These are phyloP conservation scores for Solanum hybrid DNA, from an alignment of 305 asterid genomes.

Conservation along the genomic window DNA sequence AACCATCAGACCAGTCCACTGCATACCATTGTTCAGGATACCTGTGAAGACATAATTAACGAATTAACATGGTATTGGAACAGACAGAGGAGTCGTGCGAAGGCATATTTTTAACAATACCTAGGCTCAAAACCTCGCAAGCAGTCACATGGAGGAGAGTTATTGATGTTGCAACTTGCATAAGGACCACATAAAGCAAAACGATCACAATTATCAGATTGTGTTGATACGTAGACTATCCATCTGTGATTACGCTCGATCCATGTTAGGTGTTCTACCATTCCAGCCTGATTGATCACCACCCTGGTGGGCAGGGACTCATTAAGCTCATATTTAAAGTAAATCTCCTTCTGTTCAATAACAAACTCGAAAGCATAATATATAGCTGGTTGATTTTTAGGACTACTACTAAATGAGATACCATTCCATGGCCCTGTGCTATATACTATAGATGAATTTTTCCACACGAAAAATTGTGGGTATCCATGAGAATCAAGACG, in stretches of 20 bases:
- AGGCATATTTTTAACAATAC: neutral
- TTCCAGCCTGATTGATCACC: conserved; percentile 7
- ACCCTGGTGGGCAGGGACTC: neutral
- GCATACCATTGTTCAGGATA: conserved; percentile 13
- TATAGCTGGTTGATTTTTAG: neutral
- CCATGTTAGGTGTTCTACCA: conserved; percentile 11
- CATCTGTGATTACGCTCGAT: conserved; percentile 10
- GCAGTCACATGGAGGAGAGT: conserved; percentile 21
- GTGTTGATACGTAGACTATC: conserved; percentile 15
- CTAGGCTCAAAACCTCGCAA: conserved; percentile 18
- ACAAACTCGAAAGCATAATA: neutral
- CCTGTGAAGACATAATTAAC: conserved; percentile 4
- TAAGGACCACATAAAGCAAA: conserved; percentile 23
- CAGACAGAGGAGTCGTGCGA: neutral
- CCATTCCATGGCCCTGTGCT: conserved; percentile 14
- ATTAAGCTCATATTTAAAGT: neutral
- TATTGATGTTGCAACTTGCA: conserved; percentile 14
- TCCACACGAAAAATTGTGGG: neutral
- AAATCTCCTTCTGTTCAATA: neutral
- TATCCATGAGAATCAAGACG: neutral
- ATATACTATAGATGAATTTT: neutral
- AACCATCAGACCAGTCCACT: conserved; percentile 25
- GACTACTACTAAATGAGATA: neutral
- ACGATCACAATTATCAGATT: conserved; percentile 17
- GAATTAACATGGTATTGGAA: neutral